phyloP scores from a whole-genome alignment of 768 basidiomycete species.

The Coprinopsis cinerea region DNA sequence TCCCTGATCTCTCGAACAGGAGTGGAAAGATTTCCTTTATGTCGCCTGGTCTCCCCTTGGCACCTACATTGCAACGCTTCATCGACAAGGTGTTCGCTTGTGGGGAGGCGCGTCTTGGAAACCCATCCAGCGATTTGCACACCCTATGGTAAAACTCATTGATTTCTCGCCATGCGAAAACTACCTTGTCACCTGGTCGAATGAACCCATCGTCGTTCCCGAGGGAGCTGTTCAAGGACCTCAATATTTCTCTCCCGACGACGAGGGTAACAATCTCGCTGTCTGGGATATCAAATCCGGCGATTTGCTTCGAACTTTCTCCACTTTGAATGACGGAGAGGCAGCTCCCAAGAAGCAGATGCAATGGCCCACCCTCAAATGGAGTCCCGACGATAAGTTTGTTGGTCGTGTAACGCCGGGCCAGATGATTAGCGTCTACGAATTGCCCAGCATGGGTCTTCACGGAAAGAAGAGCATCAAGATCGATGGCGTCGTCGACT shows the following conservation, averaged over 20 bases:
- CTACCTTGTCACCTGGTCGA: conserved; percentile 96
- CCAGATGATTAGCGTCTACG: conserved; percentile 93
- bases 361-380: conserved; percentile 95
- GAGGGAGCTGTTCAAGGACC: conserved; percentile 77
- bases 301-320: conserved; percentile 87
- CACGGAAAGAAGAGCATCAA: conserved; percentile 96
- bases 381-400: conserved; percentile 95
- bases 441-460: conserved; percentile 89
- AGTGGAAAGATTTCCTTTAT: conserved; percentile 93
- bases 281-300: conserved; percentile 99
- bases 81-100: conserved; percentile 90
- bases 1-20: conserved; percentile 37
- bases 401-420: conserved; percentile 86
- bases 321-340: conserved; percentile 55
- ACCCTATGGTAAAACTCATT: conserved; percentile 90
- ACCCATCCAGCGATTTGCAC: conserved; percentile 85
- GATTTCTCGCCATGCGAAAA: conserved; percentile 97
- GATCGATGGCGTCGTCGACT: conserved; percentile 95
- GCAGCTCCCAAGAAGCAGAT: conserved; percentile 70
- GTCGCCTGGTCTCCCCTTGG: conserved; percentile 96
- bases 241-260: conserved; percentile 85
- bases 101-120: conserved; percentile 95
- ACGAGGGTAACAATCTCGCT: conserved; percentile 94
- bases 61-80: conserved; percentile 90
- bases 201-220: conserved; percentile 84